Conservation (phyloP, 1,284 basidiomycete genomes). For the Rugiboletus extremiorientalis region DNA sequence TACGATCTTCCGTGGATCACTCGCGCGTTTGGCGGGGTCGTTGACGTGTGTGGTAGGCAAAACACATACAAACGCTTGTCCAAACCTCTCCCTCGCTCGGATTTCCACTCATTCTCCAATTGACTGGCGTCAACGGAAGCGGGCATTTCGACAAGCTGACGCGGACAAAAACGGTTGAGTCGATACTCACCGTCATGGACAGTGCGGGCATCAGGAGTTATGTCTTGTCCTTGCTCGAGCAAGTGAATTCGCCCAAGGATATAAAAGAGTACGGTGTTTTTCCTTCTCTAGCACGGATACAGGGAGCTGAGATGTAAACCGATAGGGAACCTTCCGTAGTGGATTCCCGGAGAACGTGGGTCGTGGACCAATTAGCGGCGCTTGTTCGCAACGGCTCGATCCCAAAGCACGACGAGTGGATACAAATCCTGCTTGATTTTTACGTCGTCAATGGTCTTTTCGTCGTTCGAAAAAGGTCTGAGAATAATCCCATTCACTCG, state of each 20-base stretch:
- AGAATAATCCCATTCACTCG: conserved; percentile 59
- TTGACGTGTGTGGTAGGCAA: conserved; percentile 47
- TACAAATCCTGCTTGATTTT: conserved; percentile 78
- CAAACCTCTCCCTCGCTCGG: conserved; percentile 79
- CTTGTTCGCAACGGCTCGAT: conserved; percentile 81
- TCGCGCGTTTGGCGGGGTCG: not conserved
- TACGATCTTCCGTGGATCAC: conserved; percentile 38
- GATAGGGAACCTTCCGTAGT: conserved; percentile 48
- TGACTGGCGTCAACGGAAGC: conserved; percentile 85
- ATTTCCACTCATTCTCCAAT: conserved; percentile 82
- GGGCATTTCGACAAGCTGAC: conserved; percentile 92
- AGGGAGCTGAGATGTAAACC: conserved; percentile 15
- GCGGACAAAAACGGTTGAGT: conserved; percentile 91
- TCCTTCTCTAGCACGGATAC: not conserved
- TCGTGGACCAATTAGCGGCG: conserved; percentile 82
- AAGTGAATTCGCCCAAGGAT: conserved; percentile 53
- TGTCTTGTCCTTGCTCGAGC: conserved; percentile 67
- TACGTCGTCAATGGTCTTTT: conserved; percentile 85
- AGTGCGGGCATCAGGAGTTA: conserved; percentile 77
- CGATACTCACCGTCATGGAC: conserved; percentile 78
- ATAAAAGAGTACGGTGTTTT: conserved; percentile 38
- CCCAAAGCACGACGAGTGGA: conserved; percentile 80
- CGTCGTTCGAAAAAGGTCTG: conserved; percentile 69
- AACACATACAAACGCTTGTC: conserved; percentile 75
- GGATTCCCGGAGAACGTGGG: conserved; percentile 71